phyloP scores from a whole-genome alignment of 345 rosid genomes.

The Gossypium arboreum region DNA sequence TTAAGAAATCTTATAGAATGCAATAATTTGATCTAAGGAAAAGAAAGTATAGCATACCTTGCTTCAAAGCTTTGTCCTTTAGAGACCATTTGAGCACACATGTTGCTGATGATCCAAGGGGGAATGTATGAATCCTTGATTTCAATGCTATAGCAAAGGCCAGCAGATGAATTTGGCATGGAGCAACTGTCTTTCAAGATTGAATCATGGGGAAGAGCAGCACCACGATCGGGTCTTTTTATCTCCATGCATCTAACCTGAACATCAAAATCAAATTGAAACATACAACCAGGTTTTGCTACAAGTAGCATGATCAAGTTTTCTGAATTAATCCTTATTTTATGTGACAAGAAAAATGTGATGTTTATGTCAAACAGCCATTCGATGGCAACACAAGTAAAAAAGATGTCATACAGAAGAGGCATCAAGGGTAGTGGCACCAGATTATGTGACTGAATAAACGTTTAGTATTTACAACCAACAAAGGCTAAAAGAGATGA shows the following conservation, averaged over 20 bases:
- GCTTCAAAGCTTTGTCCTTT: slow-evolving; percentile 66
- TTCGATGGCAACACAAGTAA: background rate
- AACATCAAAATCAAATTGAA: slow-evolving; percentile 23
- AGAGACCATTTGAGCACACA: slow-evolving; percentile 53
- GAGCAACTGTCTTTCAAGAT: slow-evolving; percentile 20
- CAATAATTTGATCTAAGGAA: slow-evolving; percentile 8
- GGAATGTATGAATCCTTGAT: slow-evolving; percentile 65
- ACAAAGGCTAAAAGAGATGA: background rate
- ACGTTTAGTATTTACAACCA: slow-evolving; percentile 1
- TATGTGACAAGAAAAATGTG: background rate
- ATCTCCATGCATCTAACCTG: slow-evolving; percentile 77
- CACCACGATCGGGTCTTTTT: slow-evolving; percentile 38
- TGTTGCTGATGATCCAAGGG: slow-evolving; percentile 73
- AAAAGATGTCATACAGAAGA: background rate
- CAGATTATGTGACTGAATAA: background rate
- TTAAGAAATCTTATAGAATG: background rate
- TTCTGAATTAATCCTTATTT: slow-evolving; percentile 1
- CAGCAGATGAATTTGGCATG: slow-evolving; percentile 21
- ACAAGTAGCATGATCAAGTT: slow-evolving; percentile 1
- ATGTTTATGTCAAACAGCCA: background rate
- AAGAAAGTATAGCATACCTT: slow-evolving; percentile 40
- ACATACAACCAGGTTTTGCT: slow-evolving; percentile 4
- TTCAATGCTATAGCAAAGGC: slow-evolving; percentile 55
- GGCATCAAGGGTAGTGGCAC: background rate
- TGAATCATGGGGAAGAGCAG: slow-evolving; percentile 27